Percentiles rank a stretch among this genome's conserved stretches.
Evolutionary conservation across 1,139 yeast species (phyloP).

Genomic region (Lodderomyces parapsilosis): DNA sequence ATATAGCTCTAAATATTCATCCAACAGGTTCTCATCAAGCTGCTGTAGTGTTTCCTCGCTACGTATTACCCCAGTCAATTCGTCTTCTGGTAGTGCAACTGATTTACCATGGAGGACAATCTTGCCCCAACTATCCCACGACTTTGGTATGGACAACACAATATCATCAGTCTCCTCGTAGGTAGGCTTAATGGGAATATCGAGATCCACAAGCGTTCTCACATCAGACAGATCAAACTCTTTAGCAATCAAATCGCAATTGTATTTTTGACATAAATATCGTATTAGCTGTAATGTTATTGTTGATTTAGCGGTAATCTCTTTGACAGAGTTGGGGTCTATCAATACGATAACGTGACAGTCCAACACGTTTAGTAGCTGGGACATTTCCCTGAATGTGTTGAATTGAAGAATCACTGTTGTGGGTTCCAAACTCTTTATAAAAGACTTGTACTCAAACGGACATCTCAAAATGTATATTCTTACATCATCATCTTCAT

Average conservation of each 20-base stretch:
- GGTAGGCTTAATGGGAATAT: constrained; percentile 12
- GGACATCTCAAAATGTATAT: constrained; percentile 1
- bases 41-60: constrained; percentile 9
- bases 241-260: constrained; percentile 13
- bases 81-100: constrained; percentile 17
- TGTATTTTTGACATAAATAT: constrained; percentile 45
- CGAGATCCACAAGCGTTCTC: not conserved
- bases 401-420: constrained; percentile 1
- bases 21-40: constrained; percentile 9
- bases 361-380: not conserved
- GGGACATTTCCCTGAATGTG: not conserved
- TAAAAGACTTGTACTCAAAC: constrained; percentile 1
- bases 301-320: constrained; percentile 21
- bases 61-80: constrained; percentile 15
- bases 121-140: constrained; percentile 52
- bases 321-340: constrained; percentile 13
- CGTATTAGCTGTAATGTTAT: constrained; percentile 55
- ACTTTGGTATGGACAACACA: constrained; percentile 37
- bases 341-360: constrained; percentile 16
- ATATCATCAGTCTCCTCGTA: constrained; percentile 5
- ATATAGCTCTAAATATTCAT: constrained; percentile 6
- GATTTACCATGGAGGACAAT: constrained; percentile 45
- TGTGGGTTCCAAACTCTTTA: constrained; percentile 15
- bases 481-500: constrained; percentile 1
- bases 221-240: not conserved